phyloP scores from a whole-genome alignment of 192 early-diverging fungal genomes.

The Backusella parvicylindrica region DNA sequence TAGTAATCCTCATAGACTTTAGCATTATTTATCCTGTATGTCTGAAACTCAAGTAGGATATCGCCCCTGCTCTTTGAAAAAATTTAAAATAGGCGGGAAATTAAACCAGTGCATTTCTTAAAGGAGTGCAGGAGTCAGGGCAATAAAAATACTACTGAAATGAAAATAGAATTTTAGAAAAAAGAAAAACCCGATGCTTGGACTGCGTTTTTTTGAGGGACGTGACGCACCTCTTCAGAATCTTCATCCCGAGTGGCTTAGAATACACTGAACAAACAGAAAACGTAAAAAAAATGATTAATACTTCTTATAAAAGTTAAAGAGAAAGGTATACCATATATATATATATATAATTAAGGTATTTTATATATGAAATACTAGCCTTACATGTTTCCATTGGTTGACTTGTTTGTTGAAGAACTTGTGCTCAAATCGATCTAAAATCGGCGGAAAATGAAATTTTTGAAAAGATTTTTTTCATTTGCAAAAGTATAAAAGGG shows the following conservation, averaged over 20 bases:
- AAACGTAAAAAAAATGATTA: not conserved
- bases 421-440: not conserved
- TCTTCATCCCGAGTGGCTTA: not conserved
- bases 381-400: not conserved
- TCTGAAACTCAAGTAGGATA: not conserved
- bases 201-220: not conserved
- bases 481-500: slow-evolving; percentile 12
- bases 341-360: not conserved
- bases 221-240: not conserved
- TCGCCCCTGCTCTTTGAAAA: not conserved
- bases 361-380: not conserved
- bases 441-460: not conserved
- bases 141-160: not conserved
- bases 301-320: not conserved
- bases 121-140: not conserved
- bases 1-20: not conserved
- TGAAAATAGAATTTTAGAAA: not conserved
- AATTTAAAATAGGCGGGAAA: not conserved
- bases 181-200: not conserved
- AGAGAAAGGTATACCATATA: not conserved
- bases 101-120: not conserved
- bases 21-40: not conserved
- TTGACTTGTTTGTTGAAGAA: not conserved
- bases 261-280: not conserved
- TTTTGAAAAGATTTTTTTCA: not conserved